Evolutionary conservation across 2,329 filamentous ascomycete genomes (phyloP).

Genomic region (Leptodontidium sp.): DNA sequence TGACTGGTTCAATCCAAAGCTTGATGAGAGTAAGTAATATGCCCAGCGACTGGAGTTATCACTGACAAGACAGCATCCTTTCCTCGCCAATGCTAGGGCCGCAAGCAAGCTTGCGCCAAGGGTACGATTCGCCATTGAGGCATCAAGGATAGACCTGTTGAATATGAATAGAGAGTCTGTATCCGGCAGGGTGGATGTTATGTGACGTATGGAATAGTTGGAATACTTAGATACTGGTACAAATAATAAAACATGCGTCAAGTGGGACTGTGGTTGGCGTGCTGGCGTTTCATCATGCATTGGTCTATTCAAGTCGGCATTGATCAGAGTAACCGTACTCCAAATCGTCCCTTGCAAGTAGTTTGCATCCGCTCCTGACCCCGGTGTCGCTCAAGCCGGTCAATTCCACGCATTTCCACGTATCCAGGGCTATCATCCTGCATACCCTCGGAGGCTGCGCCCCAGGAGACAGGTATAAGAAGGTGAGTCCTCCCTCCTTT

Average conservation of each 20-base stretch:
- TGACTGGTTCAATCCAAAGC: slow-evolving; percentile 21
- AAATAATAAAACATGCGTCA: slow-evolving; percentile 4
- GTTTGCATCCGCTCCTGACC: too few species aligned
- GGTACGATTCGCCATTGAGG: too few species aligned
- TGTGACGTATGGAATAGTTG: not conserved
- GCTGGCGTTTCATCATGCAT: slow-evolving; percentile 6
- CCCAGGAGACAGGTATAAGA: too few species aligned
- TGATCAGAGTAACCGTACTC: too few species aligned
- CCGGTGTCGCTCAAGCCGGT: too few species aligned
- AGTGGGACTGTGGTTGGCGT: too few species aligned
- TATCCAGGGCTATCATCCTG: too few species aligned
- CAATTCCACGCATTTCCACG: not conserved
- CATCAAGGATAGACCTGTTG: not conserved
- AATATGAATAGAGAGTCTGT: slow-evolving; percentile 3
- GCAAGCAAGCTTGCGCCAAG: slow-evolving; percentile 22
- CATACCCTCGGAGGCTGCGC: too few species aligned
- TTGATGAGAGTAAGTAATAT: slow-evolving; percentile 22
- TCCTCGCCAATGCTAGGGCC: slow-evolving; percentile 17
- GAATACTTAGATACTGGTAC: not conserved
- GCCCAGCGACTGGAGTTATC: too few species aligned
- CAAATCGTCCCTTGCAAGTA: too few species aligned
- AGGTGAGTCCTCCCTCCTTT: too few species aligned
- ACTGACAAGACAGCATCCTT: slow-evolving; percentile 23
- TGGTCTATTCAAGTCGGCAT: not conserved
- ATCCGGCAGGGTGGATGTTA: not conserved